Percentiles rank a stretch among this genome's conserved stretches.
These are phyloP conservation scores for Colletotrichum tofieldiae DNA, from an alignment of 2,329 filamentous ascomycete genomes.

Conservation along the genomic window DNA sequence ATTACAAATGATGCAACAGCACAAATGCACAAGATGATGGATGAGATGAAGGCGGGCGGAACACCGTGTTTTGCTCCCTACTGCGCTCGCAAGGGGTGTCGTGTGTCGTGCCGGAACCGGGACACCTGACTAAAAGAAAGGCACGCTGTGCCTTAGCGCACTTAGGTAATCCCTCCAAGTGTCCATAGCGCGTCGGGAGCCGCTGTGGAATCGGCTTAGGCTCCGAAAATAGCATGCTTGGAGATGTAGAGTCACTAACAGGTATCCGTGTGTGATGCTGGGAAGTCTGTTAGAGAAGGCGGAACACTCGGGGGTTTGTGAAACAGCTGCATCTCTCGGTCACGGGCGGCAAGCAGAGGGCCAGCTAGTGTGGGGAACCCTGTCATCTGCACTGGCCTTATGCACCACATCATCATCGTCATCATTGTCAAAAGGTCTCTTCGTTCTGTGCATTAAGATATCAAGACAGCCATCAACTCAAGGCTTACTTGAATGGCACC, in stretches of 20 bases:
- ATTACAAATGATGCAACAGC: not conserved
- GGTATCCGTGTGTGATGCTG: fast-evolving
- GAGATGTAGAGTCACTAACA: conserved; percentile 9
- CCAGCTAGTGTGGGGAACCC: conserved; percentile 26
- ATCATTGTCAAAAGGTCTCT: not conserved
- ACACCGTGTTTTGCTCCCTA: not conserved
- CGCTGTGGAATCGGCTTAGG: not conserved
- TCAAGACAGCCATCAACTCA: not conserved
- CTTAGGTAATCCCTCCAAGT: conserved; percentile 32
- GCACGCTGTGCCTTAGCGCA: conserved; percentile 17
- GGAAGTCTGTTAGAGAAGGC: not conserved
- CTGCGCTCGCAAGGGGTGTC: not conserved
- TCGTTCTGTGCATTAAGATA: not conserved
- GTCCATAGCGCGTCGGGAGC: not conserved
- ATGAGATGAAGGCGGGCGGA: conserved; percentile 3
- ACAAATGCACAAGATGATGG: not conserved
- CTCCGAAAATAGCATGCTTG: conserved; percentile 5
- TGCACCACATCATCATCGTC: not conserved
- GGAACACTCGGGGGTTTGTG: conserved; percentile 1
- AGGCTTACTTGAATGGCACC: not conserved
- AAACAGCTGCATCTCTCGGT: conserved; percentile 22
- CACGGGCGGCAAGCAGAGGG: conserved; percentile 33
- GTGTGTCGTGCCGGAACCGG: conserved; percentile 5
- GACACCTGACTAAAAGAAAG: conserved; percentile 36
- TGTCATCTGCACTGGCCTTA: conserved; percentile 20